A percentile compares a stretch with the other conserved stretches of the same genome.
Conservation (phyloP, 2,329 filamentous ascomycete genomes). For the Calonectria multiphialidica region DNA sequence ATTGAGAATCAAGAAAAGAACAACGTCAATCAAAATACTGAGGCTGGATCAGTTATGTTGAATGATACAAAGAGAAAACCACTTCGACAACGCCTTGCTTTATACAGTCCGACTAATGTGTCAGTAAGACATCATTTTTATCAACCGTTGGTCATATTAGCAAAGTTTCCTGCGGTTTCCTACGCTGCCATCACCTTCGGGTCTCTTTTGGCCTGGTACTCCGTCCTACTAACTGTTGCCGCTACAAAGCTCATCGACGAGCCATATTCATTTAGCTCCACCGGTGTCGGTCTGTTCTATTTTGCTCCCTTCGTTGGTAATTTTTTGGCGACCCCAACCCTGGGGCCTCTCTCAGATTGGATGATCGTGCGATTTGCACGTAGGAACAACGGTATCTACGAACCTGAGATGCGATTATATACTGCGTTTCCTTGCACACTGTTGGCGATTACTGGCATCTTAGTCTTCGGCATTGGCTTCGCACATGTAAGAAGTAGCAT, state of each 20-base stretch:
- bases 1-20: no score
- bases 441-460: slow-evolving; percentile 45
- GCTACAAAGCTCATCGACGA: slow-evolving; percentile 43
- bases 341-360: slow-evolving; percentile 54
- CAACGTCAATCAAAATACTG: no score
- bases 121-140: slow-evolving; percentile 20
- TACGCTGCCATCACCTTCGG: slow-evolving; percentile 56
- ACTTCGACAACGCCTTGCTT: slow-evolving; percentile 38
- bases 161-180: slow-evolving; percentile 48
- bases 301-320: slow-evolving; percentile 50
- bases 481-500: slow-evolving; percentile 45
- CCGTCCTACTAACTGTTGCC: slow-evolving; percentile 32
- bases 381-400: slow-evolving; percentile 53
- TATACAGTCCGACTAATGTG: slow-evolving; percentile 28
- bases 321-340: slow-evolving; percentile 50
- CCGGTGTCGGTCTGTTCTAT: slow-evolving; percentile 40
- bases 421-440: slow-evolving; percentile 42
- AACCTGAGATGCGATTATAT: slow-evolving; percentile 57
- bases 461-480: slow-evolving; percentile 52
- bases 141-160: slow-evolving; percentile 26
- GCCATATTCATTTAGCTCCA: slow-evolving; percentile 43
- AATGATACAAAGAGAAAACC: no score
- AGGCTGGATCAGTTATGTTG: no score
- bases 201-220: slow-evolving; percentile 51
- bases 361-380: slow-evolving; percentile 51